A percentile compares a stretch with the other conserved stretches of the same genome.
Conservation (phyloP, 2,329 filamentous ascomycete species). For the Fusarium napiforme region DNA sequence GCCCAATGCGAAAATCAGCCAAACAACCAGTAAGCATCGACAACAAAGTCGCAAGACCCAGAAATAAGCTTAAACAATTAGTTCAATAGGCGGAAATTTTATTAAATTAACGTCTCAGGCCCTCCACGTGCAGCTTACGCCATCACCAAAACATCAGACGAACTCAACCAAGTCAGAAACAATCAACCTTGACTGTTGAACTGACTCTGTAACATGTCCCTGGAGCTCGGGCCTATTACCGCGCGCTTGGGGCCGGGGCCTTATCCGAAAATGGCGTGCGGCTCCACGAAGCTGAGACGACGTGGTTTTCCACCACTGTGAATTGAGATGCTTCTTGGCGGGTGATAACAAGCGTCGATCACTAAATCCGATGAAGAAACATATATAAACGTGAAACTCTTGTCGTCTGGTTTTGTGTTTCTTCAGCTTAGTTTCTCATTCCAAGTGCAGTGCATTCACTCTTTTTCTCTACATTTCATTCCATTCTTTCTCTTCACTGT, state of each 20-base stretch:
- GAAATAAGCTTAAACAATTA: slow-evolving; percentile 8
- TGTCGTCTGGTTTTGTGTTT: background rate
- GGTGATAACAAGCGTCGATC: background rate
- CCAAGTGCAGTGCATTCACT: slow-evolving; percentile 28
- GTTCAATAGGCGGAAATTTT: background rate
- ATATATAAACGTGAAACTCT: slow-evolving; percentile 24
- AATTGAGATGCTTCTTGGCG: slow-evolving; percentile 16
- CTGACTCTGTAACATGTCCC: slow-evolving; percentile 8
- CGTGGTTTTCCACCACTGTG: slow-evolving; percentile 38
- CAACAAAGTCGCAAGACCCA: background rate
- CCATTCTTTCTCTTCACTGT: slow-evolving; percentile 45
- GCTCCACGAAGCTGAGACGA: slow-evolving; percentile 40
- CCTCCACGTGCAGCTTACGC: background rate
- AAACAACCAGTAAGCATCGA: background rate
- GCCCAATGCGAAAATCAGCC: background rate
- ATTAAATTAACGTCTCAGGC: background rate
- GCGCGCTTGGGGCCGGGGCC: slow-evolving; percentile 32
- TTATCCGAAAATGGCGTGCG: slow-evolving; percentile 19
- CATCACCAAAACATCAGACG: background rate
- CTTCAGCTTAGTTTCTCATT: slow-evolving; percentile 33
- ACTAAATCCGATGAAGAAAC: background rate
- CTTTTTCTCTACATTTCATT: slow-evolving; percentile 19
- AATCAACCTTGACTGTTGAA: background rate
- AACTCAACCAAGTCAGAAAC: background rate
- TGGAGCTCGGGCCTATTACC: background rate